Evolutionary conservation across 768 basidiomycete species (phyloP), one percentile per base, ranked within the genome.

Genomic region (Auriculariales sp.): DNA sequence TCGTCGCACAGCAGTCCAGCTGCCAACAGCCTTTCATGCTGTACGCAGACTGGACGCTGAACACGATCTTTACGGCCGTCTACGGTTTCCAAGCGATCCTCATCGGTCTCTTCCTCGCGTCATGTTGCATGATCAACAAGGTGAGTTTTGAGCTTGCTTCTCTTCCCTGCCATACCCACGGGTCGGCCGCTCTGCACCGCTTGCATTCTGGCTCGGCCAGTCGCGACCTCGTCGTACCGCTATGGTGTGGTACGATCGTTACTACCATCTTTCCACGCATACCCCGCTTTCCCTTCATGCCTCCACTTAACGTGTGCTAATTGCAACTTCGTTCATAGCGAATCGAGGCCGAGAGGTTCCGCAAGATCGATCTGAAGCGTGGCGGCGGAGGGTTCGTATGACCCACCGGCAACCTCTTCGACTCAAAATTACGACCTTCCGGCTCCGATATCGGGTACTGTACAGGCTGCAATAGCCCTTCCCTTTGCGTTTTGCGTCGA

Each of bases 71-170:
- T 67, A 85, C 89, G 82, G 87, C 64, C 53, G 80, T 76, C 34
- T 92, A 90, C 63, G 89, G 87, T 33, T 92, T 78, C 64, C 87
- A 87, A 75, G 79, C 83, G 6, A 73, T 91, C 56, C 70, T 91
- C 49, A 65, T 85, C 33, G 72, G 74, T 52, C 69, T 93, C 53
- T 75, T 91, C 61, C 68, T 94, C 45, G 78, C 86, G 4, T 81
- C 87, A 22, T 71, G 85, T 49, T 94, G 89, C 66, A 75, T 93
- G 35, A 89, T 95, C 59, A 88, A 84, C 61, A 79, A 73, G 77
- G 82, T 79, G 53, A 42, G 62, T 53, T 4, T 15, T n/a, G n/a
- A n/a, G n/a, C n/a, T n/a, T n/a, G n/a, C n/a, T n/a, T n/a, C n/a
- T n/a, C n/a, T n/a, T n/a, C n/a, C n/a, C n/a, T n/a, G n/a, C n/a